Conservation (phyloP, 306 rosid genomes). For the Lotus japonicus region DNA sequence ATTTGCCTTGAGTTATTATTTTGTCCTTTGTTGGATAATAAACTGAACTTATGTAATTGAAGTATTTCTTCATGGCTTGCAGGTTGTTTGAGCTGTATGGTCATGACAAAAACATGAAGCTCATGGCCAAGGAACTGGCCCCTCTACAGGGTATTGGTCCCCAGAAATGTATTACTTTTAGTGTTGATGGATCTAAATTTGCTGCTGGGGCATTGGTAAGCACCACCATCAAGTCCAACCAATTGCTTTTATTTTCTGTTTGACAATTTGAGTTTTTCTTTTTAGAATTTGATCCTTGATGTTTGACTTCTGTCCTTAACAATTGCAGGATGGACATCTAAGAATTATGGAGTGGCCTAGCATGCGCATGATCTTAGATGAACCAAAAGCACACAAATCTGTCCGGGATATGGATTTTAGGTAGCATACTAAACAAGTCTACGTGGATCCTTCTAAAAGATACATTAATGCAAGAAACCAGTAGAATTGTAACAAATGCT, state of each 20-base stretch:
- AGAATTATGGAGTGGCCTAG: slow-evolving; percentile 86
- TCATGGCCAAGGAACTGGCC: slow-evolving; percentile 54
- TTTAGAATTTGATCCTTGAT: background rate
- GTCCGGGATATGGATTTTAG: slow-evolving; percentile 88
- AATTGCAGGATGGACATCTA: slow-evolving; percentile 72
- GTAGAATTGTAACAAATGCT: background rate
- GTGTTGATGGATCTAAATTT: slow-evolving; percentile 88
- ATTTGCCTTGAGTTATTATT: background rate
- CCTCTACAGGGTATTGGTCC: slow-evolving; percentile 54
- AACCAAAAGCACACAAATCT: slow-evolving; percentile 79
- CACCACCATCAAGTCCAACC: slow-evolving; percentile 1
- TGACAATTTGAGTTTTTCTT: background rate
- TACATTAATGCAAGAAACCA: background rate
- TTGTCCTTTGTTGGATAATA: background rate
- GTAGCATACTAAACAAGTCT: slow-evolving; percentile 25
- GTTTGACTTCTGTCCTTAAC: slow-evolving; percentile 26
- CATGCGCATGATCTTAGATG: slow-evolving; percentile 64
- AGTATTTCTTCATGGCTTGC: slow-evolving; percentile 17
- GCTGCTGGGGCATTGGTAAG: slow-evolving; percentile 89
- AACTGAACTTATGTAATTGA: slow-evolving; percentile 5
- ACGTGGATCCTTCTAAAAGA: background rate
- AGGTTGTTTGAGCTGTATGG: slow-evolving; percentile 70
- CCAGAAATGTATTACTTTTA: slow-evolving; percentile 68
- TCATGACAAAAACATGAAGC: slow-evolving; percentile 46
- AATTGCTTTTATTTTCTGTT: background rate